These are phyloP conservation scores for Ulmus americana DNA, from an alignment of 331 rosid genomes.

Conservation along the genomic window DNA sequence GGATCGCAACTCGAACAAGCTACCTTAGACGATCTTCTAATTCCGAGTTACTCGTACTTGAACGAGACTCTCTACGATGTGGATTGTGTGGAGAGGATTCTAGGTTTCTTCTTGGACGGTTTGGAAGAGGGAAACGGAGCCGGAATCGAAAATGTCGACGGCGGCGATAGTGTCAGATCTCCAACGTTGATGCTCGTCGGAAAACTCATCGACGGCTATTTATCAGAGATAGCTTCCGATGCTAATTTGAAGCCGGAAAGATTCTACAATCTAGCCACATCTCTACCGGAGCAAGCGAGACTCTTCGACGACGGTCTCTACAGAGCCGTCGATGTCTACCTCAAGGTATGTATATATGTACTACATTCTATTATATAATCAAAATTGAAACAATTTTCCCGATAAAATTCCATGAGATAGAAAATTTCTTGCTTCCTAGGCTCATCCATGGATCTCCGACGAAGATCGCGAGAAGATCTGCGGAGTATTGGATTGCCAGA, in stretches of 20 bases:
- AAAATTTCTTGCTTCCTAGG: conserved; percentile 29
- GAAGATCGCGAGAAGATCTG: conserved; percentile 70
- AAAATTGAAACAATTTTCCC: too few species aligned
- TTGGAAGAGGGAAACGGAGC: conserved; percentile 33
- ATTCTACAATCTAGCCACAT: conserved; percentile 55
- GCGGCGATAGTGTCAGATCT: conserved; percentile 27
- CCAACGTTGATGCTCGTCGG: conserved; percentile 73
- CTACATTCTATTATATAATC: neutral
- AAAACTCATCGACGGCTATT: conserved; percentile 68
- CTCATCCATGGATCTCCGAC: conserved; percentile 74
- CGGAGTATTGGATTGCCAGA: conserved; percentile 70
- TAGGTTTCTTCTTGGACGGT: conserved; percentile 43
- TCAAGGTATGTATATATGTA: conserved; percentile 42
- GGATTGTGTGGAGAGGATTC: conserved; percentile 68
- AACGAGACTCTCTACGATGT: conserved; percentile 88
- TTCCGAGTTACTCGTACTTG: conserved; percentile 84
- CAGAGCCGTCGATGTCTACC: conserved; percentile 86
- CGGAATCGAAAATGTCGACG: conserved; percentile 22
- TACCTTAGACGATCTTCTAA: conserved; percentile 75
- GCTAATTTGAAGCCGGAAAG: conserved; percentile 71
- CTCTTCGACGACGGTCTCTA: conserved; percentile 91
- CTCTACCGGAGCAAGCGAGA: conserved; percentile 78
- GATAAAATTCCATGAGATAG: too few species aligned
- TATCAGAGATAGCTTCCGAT: conserved; percentile 92
- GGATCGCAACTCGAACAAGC: conserved; percentile 82